Evolutionary conservation across 169 alveolate species (phyloP), one percentile per base, ranked within the genome.

Genomic region (Cystoisospora suis): DNA sequence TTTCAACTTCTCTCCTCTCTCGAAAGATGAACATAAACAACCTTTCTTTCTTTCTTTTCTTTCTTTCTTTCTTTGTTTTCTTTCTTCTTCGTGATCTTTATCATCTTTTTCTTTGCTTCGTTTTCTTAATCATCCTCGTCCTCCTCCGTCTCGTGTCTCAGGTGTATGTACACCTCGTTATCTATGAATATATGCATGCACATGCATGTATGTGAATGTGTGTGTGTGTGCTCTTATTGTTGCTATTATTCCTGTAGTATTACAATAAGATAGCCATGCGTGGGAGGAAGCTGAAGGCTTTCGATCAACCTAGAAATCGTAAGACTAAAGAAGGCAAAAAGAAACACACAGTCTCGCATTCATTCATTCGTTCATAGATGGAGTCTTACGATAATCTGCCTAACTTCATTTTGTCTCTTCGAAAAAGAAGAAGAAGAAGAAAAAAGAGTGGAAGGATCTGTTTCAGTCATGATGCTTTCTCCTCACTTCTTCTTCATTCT

Each of bases 241-340:
- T 45, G 9, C 61, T 6, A 5, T 23, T 65, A 32, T 15, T 81
- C 38, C 36, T 20, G 80, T 80, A 83, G 89, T 83, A 42, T 34
- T 44, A 59, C 34, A 20, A 61, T 0, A 56, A 58, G 65, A 56
- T 83, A 27, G 70, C 72, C 27, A 17, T 83, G 46, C 58, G 75
- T 15, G 88, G 88, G n/a, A 29, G 34, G 75, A 81, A 81, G 75
- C 45, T 81, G 75, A 81, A 34, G 32, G 70, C 77, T 29, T 81
- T 81, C 34, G 88, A 81, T 23, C 88, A 49, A 3, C 77, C 88
- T 20, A 47, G 88, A 53, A 81, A 81, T 32, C 88, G 88, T 81
- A 59, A 53, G 88, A 12, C 23, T 23, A 17, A 17, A 23, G 23
- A 53, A n/a, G n/a, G n/a, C n/a, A n/a, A n/a, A n/a, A n/a, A n/a